These are phyloP conservation scores for Populus hybrid DNA, from an alignment of 441 rosid species.

Conservation along the genomic window DNA sequence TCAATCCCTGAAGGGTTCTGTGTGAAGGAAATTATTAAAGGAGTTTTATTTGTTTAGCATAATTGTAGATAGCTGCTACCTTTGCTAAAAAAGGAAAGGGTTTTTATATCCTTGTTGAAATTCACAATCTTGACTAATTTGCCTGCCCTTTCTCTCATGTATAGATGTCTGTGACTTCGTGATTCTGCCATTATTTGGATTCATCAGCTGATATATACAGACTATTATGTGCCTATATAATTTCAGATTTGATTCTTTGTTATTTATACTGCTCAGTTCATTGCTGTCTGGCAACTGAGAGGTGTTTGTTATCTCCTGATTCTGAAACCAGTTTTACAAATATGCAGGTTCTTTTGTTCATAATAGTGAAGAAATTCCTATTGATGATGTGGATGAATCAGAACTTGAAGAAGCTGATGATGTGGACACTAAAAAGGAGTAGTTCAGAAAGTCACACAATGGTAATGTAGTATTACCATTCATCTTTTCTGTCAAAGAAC, in stretches of 20 bases:
- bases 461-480: background rate
- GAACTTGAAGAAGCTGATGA: conserved; percentile 42
- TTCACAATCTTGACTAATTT: background rate
- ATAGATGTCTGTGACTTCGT: background rate
- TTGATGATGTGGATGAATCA: conserved; percentile 68
- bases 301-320: background rate
- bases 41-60: background rate
- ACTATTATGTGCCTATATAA: background rate
- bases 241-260: background rate
- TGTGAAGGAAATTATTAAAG: background rate
- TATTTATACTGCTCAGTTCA: background rate
- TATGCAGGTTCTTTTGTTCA: conserved; percentile 31
- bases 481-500: background rate
- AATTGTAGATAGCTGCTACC: background rate
- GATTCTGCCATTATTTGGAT: background rate
- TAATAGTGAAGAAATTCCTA: conserved; percentile 67
- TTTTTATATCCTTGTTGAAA: background rate
- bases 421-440: conserved; percentile 23
- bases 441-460: background rate
- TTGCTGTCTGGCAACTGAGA: background rate
- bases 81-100: background rate
- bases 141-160: background rate
- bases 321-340: conserved; percentile 8
- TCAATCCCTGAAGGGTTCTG: background rate
- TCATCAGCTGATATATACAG: background rate